phyloP scores from a whole-genome alignment of 1,284 basidiomycete species.

The Pseudozyma thailandica region DNA sequence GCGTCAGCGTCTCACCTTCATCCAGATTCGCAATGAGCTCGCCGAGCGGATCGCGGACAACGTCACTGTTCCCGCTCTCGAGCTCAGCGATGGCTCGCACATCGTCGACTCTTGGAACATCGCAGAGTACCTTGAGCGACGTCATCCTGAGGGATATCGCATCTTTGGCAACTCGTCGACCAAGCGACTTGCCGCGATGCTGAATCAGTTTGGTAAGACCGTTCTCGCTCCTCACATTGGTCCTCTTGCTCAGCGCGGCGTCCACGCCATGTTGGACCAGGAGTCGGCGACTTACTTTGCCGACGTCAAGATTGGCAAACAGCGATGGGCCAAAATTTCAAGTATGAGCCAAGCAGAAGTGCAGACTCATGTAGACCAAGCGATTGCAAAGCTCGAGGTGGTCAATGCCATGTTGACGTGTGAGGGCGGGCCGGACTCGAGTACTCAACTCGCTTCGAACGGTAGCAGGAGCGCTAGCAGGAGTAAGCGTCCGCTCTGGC shows the following conservation, averaged over 20 bases:
- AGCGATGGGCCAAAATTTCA: constrained; percentile 33
- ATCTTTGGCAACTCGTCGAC: constrained; percentile 46
- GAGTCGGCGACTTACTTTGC: constrained; percentile 53
- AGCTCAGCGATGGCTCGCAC: constrained; percentile 51
- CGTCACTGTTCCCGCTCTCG: constrained; percentile 57
- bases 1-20: constrained; percentile 54
- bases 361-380: constrained; percentile 27
- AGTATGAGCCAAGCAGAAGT: constrained; percentile 20
- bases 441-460: neutral
- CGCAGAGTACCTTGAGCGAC: constrained; percentile 50
- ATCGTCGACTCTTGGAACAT: constrained; percentile 58
- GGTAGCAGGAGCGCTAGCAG: constrained; percentile 12
- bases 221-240: constrained; percentile 42
- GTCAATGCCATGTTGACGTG: constrained; percentile 39
- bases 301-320: constrained; percentile 50
- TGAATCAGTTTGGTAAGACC: constrained; percentile 49
- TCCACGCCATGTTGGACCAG: constrained; percentile 44
- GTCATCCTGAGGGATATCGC: constrained; percentile 32
- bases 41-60: constrained; percentile 41
- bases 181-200: constrained; percentile 47
- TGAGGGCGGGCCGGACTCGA: constrained; percentile 21
- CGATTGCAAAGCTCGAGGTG: constrained; percentile 36
- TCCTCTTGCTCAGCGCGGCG: constrained; percentile 31
- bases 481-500: constrained; percentile 24
- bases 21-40: constrained; percentile 56